phyloP scores from a whole-genome alignment of 2,329 filamentous ascomycete genomes.

The Pleurostoma richardsiae region DNA sequence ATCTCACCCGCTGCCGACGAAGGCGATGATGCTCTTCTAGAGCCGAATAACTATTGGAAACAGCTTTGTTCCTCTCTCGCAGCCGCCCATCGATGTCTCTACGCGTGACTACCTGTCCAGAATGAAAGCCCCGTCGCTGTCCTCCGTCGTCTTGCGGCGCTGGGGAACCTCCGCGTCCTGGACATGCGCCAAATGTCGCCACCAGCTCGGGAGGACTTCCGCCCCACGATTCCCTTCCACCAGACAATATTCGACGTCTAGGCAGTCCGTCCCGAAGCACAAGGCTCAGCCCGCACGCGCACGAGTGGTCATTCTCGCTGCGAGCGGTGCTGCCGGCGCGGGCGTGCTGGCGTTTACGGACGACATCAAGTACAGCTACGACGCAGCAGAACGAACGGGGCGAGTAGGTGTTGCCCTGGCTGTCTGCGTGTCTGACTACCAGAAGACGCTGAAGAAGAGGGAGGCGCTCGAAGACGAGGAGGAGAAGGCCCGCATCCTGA shows the following conservation, averaged over 20 bases:
- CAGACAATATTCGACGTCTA: constrained; percentile 14
- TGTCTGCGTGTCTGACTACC: constrained; percentile 87
- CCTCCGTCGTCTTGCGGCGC: not conserved
- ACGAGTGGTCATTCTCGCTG: constrained; percentile 38
- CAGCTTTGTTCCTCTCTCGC: too few species aligned
- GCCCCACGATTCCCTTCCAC: not conserved
- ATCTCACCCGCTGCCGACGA: too few species aligned
- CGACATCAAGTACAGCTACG: constrained; percentile 72
- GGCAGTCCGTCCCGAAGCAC: constrained; percentile 5
- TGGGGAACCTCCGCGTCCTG: not conserved
- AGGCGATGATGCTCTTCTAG: too few species aligned
- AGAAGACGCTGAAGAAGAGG: constrained; percentile 69
- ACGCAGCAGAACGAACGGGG: constrained; percentile 70
- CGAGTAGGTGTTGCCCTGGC: constrained; percentile 71
- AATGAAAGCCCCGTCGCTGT: not conserved
- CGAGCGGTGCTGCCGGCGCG: constrained; percentile 42
- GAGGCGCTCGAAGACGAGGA: constrained; percentile 57
- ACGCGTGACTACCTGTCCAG: not conserved
- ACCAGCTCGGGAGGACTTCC: not conserved
- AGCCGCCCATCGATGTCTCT: too few species aligned
- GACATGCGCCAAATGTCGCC: not conserved
- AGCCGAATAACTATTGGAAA: too few species aligned
- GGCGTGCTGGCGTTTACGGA: constrained; percentile 51
- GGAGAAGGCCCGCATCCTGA: constrained; percentile 64
- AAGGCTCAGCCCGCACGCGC: constrained; percentile 11